Base-by-base conservation (phyloP, 108 stramenopile genomes). In the Fragilariopsis cylindrus region DNA sequence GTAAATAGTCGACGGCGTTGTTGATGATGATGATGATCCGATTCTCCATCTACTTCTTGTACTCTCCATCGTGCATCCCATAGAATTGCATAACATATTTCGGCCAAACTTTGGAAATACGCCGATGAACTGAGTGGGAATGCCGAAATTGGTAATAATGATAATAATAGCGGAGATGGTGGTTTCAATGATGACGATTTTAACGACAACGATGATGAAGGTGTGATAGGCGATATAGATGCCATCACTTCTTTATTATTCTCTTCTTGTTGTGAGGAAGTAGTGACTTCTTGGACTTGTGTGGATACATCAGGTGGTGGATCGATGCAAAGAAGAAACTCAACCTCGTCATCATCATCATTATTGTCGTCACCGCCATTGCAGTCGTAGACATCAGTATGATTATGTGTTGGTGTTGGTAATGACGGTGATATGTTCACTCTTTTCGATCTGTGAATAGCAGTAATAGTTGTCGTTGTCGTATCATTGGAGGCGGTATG, bases 91-190 rank as follows among this genome's bases (percentile, higher is more conserved):
- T 82, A 60, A 60, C 89, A 91, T 16, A 90, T 88, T 74, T 95
- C 94, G 3, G 91, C 88, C 53, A 95, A 60, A 72, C 84, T 87
- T 72, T 92, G 93, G 2, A 94, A 69, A 65, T 94, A 94, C 44
- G 93, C 93, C 3, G 93, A 94, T 16, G 45, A 48, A 46, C 72
- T 42, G 15, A 39, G 57, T 4, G 76, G 60, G 64, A 43, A 76
- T 21, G 16, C 7, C 9, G 48, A 44, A 47, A 56, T 40, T 16
- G 56, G 65, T 41, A 15, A 21, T 48, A 46, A 13, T 18, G 9
- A 16, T 8, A 30, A 11, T n/a, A 9, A 9, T 3, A 39, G 30
- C 30, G 16, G 8, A 11, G 11, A 8, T 60, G 16, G 60, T 60
- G 9, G 16, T 30, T n/a, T 19, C 55, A 9, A 56, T 11, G 55